A percentile compares a stretch with the other conserved stretches of the same genome.
Conservation (phyloP, 2,329 filamentous ascomycete genomes). For the Fusarium verrucosum region DNA sequence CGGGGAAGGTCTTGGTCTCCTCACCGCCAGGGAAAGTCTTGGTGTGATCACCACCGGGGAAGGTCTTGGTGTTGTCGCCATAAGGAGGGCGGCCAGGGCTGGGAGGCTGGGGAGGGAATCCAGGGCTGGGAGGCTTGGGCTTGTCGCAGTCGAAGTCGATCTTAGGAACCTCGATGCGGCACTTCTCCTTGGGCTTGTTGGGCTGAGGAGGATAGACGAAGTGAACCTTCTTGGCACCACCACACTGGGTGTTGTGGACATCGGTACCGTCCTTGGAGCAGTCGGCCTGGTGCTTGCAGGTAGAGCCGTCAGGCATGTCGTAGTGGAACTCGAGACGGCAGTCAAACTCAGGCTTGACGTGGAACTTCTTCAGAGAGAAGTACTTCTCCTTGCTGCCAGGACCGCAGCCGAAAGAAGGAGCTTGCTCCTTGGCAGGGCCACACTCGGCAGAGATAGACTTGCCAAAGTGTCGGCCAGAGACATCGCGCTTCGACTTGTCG, state of each 20-base stretch:
- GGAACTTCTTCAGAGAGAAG: slow-evolving; percentile 80
- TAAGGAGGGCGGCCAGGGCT: not conserved
- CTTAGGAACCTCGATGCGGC: slow-evolving; percentile 77
- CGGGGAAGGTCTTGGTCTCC: slow-evolving; percentile 23
- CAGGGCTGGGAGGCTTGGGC: slow-evolving; percentile 35
- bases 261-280: slow-evolving; percentile 75
- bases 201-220: slow-evolving; percentile 71
- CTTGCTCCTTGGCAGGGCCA: slow-evolving; percentile 54
- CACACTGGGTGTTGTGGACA: slow-evolving; percentile 87
- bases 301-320: slow-evolving; percentile 81
- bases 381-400: slow-evolving; percentile 40
- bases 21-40: slow-evolving; percentile 20
- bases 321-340: slow-evolving; percentile 87
- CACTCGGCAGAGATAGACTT: slow-evolving; percentile 71
- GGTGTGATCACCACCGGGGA: slow-evolving; percentile 6
- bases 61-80: slow-evolving; percentile 13
- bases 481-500: slow-evolving; percentile 66
- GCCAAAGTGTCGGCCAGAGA: slow-evolving; percentile 61
- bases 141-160: slow-evolving; percentile 77
- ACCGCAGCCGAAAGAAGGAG: slow-evolving; percentile 66
- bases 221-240: slow-evolving; percentile 84
- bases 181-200: slow-evolving; percentile 64
- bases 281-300: slow-evolving; percentile 78
- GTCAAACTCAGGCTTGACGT: slow-evolving; percentile 78
- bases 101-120: not conserved